Conservation (phyloP, 768 basidiomycete genomes). For the Hysterangium stoloniferum region DNA sequence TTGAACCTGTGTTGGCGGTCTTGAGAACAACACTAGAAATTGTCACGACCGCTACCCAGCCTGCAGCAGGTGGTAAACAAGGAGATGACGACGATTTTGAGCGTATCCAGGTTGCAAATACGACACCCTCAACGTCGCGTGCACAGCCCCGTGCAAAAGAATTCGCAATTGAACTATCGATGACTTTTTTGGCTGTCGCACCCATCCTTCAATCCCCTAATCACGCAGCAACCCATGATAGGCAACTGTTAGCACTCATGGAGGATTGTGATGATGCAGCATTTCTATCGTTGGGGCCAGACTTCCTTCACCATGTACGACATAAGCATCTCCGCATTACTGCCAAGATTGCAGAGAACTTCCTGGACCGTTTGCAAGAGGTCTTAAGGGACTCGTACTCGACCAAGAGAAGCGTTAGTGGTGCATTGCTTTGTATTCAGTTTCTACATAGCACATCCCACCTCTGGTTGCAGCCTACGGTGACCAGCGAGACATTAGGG, state of each 20-base stretch:
- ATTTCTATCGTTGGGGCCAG: slow-evolving; percentile 50
- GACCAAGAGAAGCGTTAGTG: slow-evolving; percentile 43
- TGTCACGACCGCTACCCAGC: slow-evolving; percentile 22
- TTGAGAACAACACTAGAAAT: slow-evolving; percentile 37
- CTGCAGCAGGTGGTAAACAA: background rate
- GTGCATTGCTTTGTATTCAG: slow-evolving; percentile 48
- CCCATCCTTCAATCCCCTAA: slow-evolving; percentile 54
- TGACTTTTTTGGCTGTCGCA: slow-evolving; percentile 53
- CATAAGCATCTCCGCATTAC: slow-evolving; percentile 47
- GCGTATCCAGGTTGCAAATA: slow-evolving; percentile 36
- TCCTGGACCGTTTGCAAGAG: slow-evolving; percentile 47
- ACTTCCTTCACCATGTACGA: slow-evolving; percentile 49
- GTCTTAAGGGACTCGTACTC: slow-evolving; percentile 44
- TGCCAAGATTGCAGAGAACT: slow-evolving; percentile 38
- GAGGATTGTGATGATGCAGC: slow-evolving; percentile 41
- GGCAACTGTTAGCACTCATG: slow-evolving; percentile 48
- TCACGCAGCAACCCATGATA: slow-evolving; percentile 54
- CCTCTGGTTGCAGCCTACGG: slow-evolving; percentile 36
- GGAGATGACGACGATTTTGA: slow-evolving; percentile 51
- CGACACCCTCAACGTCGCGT: slow-evolving; percentile 25
- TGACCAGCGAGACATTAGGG: slow-evolving; percentile 27
- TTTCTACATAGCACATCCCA: slow-evolving; percentile 58
- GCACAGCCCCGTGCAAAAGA: slow-evolving; percentile 21
- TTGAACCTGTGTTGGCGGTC: slow-evolving; percentile 22
- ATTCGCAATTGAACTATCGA: slow-evolving; percentile 29